Evolutionary conservation across 2,329 filamentous ascomycete species (phyloP), one percentile per base, ranked within the genome.

Genomic region (Teratosphaeria pseudoeucalypti): DNA sequence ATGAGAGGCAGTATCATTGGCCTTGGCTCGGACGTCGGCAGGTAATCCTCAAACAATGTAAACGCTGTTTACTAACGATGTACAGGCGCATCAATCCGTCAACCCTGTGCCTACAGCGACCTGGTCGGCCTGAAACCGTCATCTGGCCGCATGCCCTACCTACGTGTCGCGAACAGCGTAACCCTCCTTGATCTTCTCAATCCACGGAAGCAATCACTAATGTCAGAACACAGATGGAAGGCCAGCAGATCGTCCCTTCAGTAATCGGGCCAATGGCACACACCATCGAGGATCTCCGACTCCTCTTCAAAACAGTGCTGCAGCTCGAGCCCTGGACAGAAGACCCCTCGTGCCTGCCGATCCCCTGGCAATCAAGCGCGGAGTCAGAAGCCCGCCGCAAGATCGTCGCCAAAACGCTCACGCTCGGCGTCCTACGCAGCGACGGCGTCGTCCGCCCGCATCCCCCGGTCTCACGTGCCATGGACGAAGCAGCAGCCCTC

Each of bases 1-100:
- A 52, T 67, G n/a, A 55, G 56, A 37, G 64, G 64, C n/a, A 62
- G 61, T 47, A 56, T 64, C n/a, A 19, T 67, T 6, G 64, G 65
- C 16, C 57, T 63, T 53, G 60, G 58, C 14, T 63, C 64, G 26
- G 63, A 66, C 55, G 37, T 64, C 27, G 62, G 60, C 57, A n/a
- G n/a, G 52, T 53, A 14, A 53, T 32, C 2, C 29, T 32, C 27
- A 3, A 12, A 34, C n/a, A 58, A 63, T 49, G 9, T 14, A 23
- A 47, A 61, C 11, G 57, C 59, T 12, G 37, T 63, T 26, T 66
- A 39, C 29, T 32, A 7, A 32, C 29, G 29, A 32, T 32, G 29
- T 32, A 32, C 29, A 32, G 29, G 29, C 29, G 29, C 29, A 32
- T 32, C 29, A 32, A 32, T 32, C 29, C 29, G 29, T 5, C 29